Conservation (phyloP, 305 asterid species). For the Fraxinus floribunda region DNA sequence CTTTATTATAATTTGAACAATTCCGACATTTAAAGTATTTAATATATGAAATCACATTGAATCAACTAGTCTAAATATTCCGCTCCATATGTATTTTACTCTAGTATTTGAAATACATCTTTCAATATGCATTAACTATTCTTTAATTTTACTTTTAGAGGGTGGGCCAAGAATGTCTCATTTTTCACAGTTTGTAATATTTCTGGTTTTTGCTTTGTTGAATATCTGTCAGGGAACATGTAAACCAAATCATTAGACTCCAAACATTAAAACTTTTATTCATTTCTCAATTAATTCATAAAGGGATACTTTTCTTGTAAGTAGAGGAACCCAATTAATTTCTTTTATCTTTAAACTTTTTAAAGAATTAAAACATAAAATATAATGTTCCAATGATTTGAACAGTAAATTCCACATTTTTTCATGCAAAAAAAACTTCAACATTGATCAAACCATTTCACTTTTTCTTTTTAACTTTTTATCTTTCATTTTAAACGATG, state of each 20-base stretch:
- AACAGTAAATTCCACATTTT: no score
- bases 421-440: no score
- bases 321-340: slow-evolving; percentile 49
- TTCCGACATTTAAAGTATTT: background rate
- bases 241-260: slow-evolving; percentile 51
- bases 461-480: slow-evolving; percentile 24
- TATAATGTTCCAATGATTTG: slow-evolving; percentile 56
- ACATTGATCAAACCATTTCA: background rate
- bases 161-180: slow-evolving; percentile 38
- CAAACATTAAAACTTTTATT: slow-evolving; percentile 26
- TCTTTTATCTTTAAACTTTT: slow-evolving; percentile 19
- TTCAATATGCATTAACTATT: background rate
- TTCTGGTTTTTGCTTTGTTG: slow-evolving; percentile 42
- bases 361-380: slow-evolving; percentile 22
- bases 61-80: background rate
- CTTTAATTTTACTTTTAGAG: slow-evolving; percentile 5
- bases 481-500: slow-evolving; percentile 21
- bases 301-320: slow-evolving; percentile 62
- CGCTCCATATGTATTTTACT: background rate
- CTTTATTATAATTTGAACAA: background rate
- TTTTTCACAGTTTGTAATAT: slow-evolving; percentile 26
- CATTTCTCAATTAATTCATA: slow-evolving; percentile 22
- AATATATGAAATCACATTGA: background rate
- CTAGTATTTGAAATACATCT: background rate
- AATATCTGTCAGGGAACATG: slow-evolving; percentile 45